Evolutionary conservation across 1,139 yeast genomes (phyloP), one percentile per base, ranked within the genome.

Genomic region (Magnusiomyces suaveolens): DNA sequence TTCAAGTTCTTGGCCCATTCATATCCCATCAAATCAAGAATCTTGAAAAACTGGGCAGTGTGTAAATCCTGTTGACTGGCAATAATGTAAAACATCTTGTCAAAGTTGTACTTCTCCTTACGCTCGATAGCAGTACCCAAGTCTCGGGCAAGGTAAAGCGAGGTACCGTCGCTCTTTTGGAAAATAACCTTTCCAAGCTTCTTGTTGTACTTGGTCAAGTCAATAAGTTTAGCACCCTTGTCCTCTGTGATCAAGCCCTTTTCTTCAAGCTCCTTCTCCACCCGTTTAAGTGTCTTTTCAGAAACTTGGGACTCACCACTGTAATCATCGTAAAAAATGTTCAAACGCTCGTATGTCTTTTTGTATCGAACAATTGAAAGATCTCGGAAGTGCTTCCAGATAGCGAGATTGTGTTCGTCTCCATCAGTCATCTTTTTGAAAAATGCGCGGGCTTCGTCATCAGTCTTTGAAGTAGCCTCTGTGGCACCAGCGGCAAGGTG

Each of bases 61-160:
- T 92, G 97, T 64, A 94, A 80, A 71, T 92, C 98, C 75, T 92
- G 99, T 74, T 92, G 99, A 55, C 85, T 75, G 20, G 98, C 98
- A 73, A 90, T 83, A 58, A 92, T 97, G 67, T 92, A 92, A 62
- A 92, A 82, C 96, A 89, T 86, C 76, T 90, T 90, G 74, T 90
- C 97, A 67, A 92, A 94, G 59, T 89, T 76, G 75, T 84, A 87
- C 63, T 77, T 80, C 57, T 86, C 82, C 68, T 87, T 79, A 77
- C 99, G 90, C 66, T 85, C 87, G 66, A 84, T 83, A 56, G 98
- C 98, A 66, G 92, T 97, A 66, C 98, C 97, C 58, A 94, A 87
- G 72, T 94, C 99, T 76, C 99, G 84, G 59, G 97, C 90, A 64
- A 94, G 75, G 71, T 94, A 94, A 60, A 94, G 76, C 18, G 96